These are phyloP conservation scores for Cyberlindnera mycetangii DNA, from an alignment of 805 yeast species.

Conservation along the genomic window DNA sequence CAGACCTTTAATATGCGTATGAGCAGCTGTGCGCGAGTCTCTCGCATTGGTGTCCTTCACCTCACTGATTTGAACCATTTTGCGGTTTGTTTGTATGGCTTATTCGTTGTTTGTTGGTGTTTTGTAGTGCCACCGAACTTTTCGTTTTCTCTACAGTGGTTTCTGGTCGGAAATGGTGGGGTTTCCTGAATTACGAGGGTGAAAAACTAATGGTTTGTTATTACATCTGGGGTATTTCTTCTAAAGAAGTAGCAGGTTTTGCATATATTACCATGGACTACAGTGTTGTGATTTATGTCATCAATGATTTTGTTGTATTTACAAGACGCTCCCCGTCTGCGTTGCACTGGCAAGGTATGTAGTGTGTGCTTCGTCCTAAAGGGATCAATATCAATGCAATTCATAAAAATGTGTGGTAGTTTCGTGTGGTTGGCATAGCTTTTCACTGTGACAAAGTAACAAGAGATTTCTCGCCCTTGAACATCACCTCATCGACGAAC, in stretches of 20 bases:
- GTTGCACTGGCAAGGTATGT: too few relatives aligned
- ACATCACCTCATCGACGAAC: slow-evolving; percentile 53
- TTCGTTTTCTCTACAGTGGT: neutral
- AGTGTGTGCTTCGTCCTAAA: neutral
- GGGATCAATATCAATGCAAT: neutral
- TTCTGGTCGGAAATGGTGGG: too few relatives aligned
- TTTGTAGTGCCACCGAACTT: neutral
- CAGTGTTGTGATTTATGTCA: too few relatives aligned
- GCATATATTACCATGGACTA: too few relatives aligned
- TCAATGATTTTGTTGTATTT: neutral
- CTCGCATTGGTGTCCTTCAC: slow-evolving; percentile 53
- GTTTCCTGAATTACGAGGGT: neutral
- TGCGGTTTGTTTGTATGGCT: neutral
- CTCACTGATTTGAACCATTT: slow-evolving; percentile 77
- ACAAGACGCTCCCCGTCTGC: neutral
- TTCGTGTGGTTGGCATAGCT: neutral
- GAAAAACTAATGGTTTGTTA: too few relatives aligned
- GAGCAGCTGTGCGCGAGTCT: slow-evolving; percentile 85
- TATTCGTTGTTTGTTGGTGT: neutral
- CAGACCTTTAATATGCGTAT: slow-evolving; percentile 92
- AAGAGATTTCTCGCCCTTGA: slow-evolving; percentile 25
- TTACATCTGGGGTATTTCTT: too few relatives aligned
- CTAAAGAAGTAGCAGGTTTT: too few relatives aligned
- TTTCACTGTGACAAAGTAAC: slow-evolving; percentile 12
- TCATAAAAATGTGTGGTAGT: too few relatives aligned